Evolutionary conservation across 345 rosid species (phyloP), one percentile per base, ranked within the genome.

Genomic region (Odontarrhena argentea): DNA sequence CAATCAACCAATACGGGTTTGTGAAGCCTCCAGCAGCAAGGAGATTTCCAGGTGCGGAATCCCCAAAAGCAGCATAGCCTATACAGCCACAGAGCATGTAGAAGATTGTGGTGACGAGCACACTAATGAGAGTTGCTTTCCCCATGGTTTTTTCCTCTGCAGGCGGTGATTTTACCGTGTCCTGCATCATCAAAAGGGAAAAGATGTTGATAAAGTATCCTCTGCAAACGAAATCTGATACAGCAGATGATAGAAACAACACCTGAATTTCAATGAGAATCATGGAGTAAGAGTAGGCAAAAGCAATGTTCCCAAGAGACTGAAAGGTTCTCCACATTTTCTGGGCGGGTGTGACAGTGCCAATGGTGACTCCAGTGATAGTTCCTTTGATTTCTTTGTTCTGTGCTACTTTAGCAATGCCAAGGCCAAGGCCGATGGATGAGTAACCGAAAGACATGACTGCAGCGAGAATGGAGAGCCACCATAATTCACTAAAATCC

Each of bases 51-150:
- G 98, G 98, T 6, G 97, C 73, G 14, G 69, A 2, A 74, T 93
- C 97, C 8, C 98, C 98, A 2, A 90, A 93, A 1, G 97, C 90
- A 0, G 96, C 97, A 42, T 93, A 93, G 15, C 98, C 98, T 61
- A 93, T 62, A 79, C 85, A 79, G 34, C 98, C 96, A 38, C 97
- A 93, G 11, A 86, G 80, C 96, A 88, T 87, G 86, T 90, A 93
- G 77, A 93, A 93, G 12, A 86, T 12, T 11, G 98, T 93, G 0
- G 98, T 88, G 7, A 90, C 96, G 22, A 30, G 77, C 25, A 88
- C 87, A 57, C 97, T 88, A 25, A 84, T 3, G 3, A 82, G 48
- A 9, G 92, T 76, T 9, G 98, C 98, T 59, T 83, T 93, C 67
- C 76, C 87, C 98, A 92, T 87, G 7, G 98, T 92, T 80, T 78